A percentile compares a stretch with the other conserved stretches of the same genome.
phyloP scores from a whole-genome alignment of 2,329 filamentous ascomycete species.

The Blastomyces emzantsi region DNA sequence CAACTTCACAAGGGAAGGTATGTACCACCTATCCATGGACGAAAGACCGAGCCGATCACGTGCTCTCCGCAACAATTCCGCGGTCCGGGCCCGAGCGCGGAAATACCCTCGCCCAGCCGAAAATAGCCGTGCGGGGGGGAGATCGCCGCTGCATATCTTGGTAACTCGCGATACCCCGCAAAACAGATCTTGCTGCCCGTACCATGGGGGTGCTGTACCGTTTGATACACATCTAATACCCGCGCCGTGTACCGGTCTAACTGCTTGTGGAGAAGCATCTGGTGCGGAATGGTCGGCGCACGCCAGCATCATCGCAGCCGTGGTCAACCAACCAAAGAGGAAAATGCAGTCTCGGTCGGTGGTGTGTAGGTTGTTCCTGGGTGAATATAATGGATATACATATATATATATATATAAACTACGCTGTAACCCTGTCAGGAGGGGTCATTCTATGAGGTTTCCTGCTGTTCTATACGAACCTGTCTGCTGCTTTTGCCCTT shows the following conservation, averaged over 20 bases:
- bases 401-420: too few species aligned
- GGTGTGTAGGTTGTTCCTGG: not conserved
- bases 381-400: too few species aligned
- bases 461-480: too few species aligned
- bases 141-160: not conserved
- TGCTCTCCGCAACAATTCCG: not conserved
- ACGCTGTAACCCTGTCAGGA: not conserved
- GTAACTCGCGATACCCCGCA: not conserved
- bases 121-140: constrained; percentile 2
- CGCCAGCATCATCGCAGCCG: not conserved
- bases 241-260: not conserved
- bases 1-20: too few species aligned
- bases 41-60: not conserved
- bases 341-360: too few species aligned
- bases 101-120: constrained; percentile 2
- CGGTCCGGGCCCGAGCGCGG: not conserved
- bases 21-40: too few species aligned
- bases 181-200: not conserved
- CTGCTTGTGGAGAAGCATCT: not conserved
- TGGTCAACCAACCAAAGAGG: too few species aligned
- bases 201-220: not conserved
- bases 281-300: not conserved
- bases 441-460: not conserved
- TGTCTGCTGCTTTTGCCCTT: not conserved
- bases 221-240: not conserved